phyloP scores from a whole-genome alignment of 2,329 filamentous ascomycete species.

The Botrytis medusae region DNA sequence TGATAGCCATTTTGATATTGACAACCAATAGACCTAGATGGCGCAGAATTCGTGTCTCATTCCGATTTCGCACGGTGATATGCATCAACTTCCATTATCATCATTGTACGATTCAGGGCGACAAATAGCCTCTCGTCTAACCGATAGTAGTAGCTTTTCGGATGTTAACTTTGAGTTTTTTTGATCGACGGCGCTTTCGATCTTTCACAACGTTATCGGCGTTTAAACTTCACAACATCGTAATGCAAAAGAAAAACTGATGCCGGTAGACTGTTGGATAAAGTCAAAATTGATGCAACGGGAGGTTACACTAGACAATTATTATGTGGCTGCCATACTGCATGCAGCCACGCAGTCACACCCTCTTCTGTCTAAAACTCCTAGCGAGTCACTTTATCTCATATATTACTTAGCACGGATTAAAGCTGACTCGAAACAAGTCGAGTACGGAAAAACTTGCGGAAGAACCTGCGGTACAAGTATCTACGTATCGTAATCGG shows the following conservation, averaged over 20 bases:
- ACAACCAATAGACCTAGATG: background rate
- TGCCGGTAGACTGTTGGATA: background rate
- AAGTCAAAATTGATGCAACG: background rate
- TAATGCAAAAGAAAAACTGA: background rate
- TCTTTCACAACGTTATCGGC: background rate
- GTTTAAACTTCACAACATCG: background rate
- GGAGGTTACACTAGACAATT: background rate
- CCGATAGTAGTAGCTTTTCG: background rate
- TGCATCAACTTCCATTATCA: background rate
- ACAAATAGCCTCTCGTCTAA: background rate
- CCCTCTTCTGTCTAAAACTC: background rate
- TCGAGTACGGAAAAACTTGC: background rate
- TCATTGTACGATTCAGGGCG: background rate
- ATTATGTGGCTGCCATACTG: background rate
- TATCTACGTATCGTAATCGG: background rate
- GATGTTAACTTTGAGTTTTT: background rate
- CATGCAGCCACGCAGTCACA: background rate
- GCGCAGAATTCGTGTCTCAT: background rate
- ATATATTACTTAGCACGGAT: background rate
- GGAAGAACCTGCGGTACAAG: background rate
- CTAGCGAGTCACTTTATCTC: background rate
- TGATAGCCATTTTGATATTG: background rate
- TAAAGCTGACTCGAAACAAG: background rate
- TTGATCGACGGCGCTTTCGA: background rate
- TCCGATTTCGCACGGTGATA: background rate